phyloP scores from a whole-genome alignment of 1,284 basidiomycete species.

The Cutaneotrichosporon arboriforme region DNA sequence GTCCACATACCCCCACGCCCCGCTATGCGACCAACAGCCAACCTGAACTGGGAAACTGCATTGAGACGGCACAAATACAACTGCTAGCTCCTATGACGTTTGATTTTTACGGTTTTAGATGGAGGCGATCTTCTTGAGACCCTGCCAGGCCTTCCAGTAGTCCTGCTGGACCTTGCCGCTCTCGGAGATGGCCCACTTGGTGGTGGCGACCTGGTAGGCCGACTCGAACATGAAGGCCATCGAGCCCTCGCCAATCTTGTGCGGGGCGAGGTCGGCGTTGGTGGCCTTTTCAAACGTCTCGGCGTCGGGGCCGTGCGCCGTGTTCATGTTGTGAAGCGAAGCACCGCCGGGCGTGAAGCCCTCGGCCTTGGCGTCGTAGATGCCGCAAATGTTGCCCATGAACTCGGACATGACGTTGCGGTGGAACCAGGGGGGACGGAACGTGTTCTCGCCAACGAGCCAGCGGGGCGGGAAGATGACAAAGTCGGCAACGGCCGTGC shows the following conservation, averaged over 20 bases:
- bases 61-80: not conserved
- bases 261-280: slow-evolving; percentile 19
- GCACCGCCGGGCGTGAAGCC: slow-evolving; percentile 25
- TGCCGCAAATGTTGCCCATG: slow-evolving; percentile 13
- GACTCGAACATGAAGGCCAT: slow-evolving; percentile 35
- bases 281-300: slow-evolving; percentile 9
- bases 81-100: not conserved
- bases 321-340: slow-evolving; percentile 32
- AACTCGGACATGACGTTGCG: slow-evolving; percentile 52
- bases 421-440: slow-evolving; percentile 54
- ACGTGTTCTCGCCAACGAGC: slow-evolving; percentile 38
- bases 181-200: slow-evolving; percentile 28
- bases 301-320: slow-evolving; percentile 31
- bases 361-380: slow-evolving; percentile 27
- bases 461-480: slow-evolving; percentile 22
- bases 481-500: slow-evolving; percentile 50
- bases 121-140: slow-evolving; percentile 1
- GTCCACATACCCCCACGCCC: too few relatives aligned
- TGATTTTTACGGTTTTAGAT: not conserved
- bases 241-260: slow-evolving; percentile 23
- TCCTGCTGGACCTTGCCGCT: slow-evolving; percentile 30
- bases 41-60: too few relatives aligned
- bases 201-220: slow-evolving; percentile 29
- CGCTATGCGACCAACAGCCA: too few relatives aligned
- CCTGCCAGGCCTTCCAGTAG: slow-evolving; percentile 20